Evolutionary conservation across 257 asterid genomes (phyloP).

Genomic region (Asclepias syriaca): DNA sequence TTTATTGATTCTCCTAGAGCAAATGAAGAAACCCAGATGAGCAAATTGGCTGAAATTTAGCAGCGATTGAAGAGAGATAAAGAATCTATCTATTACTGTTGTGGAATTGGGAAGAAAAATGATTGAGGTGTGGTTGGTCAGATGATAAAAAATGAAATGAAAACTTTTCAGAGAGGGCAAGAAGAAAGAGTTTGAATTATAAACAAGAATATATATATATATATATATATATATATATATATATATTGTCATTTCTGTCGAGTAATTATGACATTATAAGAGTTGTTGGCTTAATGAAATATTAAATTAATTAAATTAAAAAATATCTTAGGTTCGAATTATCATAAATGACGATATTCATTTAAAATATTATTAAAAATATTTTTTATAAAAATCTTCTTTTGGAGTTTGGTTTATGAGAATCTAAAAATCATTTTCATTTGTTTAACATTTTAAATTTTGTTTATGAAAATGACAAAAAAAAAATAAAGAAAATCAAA

Average conservation of each 20-base stretch:
- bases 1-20: neutral
- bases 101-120: neutral
- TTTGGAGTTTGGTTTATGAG: too few species aligned
- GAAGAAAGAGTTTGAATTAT: neutral
- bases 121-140: neutral
- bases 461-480: neutral
- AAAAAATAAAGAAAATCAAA: neutral
- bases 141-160: neutral
- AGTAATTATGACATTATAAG: neutral
- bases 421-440: too few species aligned
- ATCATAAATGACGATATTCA: too few species aligned
- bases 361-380: too few species aligned
- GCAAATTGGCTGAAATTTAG: slow-evolving; percentile 11
- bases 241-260: neutral
- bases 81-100: neutral
- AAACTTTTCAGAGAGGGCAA: slow-evolving; percentile 6
- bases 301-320: too few species aligned
- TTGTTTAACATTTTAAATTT: too few species aligned
- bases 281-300: neutral
- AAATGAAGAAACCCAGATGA: slow-evolving; percentile 2
- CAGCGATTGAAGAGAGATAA: slow-evolving; percentile 1
- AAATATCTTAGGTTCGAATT: too few species aligned
- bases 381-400: too few species aligned
- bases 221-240: too few species aligned
- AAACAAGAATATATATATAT: neutral